Evolutionary conservation across 2,329 filamentous ascomycete genomes (phyloP).

Genomic region (Penicillium sp.): DNA sequence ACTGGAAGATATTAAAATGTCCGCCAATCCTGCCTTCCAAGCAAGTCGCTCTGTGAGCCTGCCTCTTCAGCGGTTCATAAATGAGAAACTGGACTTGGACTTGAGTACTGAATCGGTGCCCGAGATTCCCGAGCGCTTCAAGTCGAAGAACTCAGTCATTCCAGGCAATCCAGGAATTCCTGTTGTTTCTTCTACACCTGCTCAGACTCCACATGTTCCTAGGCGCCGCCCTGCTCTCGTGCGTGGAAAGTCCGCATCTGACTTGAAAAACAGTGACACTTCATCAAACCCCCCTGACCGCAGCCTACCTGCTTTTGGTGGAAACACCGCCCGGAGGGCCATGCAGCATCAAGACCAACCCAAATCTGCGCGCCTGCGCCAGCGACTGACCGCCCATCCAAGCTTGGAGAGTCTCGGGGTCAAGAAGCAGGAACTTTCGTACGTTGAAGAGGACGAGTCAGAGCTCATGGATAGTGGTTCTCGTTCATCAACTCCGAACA

Average conservation of each 20-base stretch:
- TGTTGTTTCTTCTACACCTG: slow-evolving; percentile 3
- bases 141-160: slow-evolving; percentile 18
- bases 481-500: slow-evolving; percentile 42
- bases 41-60: slow-evolving; percentile 36
- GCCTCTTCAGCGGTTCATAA: slow-evolving; percentile 42
- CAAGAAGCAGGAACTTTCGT: slow-evolving; percentile 25
- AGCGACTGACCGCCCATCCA: slow-evolving; percentile 31
- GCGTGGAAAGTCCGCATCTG: slow-evolving; percentile 19
- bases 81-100: slow-evolving; percentile 34
- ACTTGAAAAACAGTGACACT: slow-evolving; percentile 15
- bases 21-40: slow-evolving; percentile 23
- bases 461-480: slow-evolving; percentile 20
- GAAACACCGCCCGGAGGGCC: slow-evolving; percentile 17
- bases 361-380: slow-evolving; percentile 26
- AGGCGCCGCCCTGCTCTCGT: slow-evolving; percentile 11
- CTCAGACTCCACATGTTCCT: slow-evolving; percentile 5
- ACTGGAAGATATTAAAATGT: slow-evolving; percentile 26
- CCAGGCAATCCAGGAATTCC: background rate
- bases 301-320: slow-evolving; percentile 16
- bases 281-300: slow-evolving; percentile 19
- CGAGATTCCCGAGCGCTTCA: slow-evolving; percentile 8
- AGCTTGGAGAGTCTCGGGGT: slow-evolving; percentile 35
- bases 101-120: slow-evolving; percentile 19
- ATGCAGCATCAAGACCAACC: slow-evolving; percentile 22
- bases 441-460: slow-evolving; percentile 21